phyloP scores from a whole-genome alignment of 2,329 filamentous ascomycete genomes.

The Colletotrichum sp. region DNA sequence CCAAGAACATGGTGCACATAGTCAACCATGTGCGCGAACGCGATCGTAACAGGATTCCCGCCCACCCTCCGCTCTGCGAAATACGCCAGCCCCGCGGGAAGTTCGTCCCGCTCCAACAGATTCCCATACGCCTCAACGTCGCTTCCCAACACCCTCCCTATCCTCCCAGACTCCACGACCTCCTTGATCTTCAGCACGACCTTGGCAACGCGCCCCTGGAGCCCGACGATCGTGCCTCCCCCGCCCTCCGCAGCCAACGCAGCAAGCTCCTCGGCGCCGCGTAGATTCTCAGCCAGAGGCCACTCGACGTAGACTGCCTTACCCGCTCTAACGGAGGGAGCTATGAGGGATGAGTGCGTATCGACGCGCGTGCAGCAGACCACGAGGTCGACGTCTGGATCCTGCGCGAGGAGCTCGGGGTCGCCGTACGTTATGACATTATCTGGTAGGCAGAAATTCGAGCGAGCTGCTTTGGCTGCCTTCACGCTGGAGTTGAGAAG shows the following conservation, averaged over 20 bases:
- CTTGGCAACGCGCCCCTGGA: constrained; percentile 56
- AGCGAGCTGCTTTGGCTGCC: constrained; percentile 48
- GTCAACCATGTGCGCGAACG: constrained; percentile 36
- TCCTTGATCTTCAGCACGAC: constrained; percentile 46
- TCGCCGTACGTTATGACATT: constrained; percentile 53
- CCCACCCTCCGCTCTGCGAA: constrained; percentile 52
- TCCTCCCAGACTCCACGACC: constrained; percentile 45
- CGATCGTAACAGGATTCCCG: constrained; percentile 47
- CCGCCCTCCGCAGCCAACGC: neutral
- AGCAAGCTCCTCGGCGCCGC: constrained; percentile 45
- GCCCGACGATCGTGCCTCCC: constrained; percentile 46
- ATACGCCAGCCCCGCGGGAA: constrained; percentile 47
- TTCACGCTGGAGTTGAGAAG: constrained; percentile 54
- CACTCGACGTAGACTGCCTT: constrained; percentile 63
- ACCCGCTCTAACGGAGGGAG: constrained; percentile 54
- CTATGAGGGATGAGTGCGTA: constrained; percentile 49
- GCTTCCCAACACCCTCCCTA: constrained; percentile 59
- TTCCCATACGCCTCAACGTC: constrained; percentile 47
- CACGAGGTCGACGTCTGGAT: constrained; percentile 58
- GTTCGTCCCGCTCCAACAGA: constrained; percentile 33
- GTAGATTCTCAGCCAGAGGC: constrained; percentile 54
- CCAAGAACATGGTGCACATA: neutral
- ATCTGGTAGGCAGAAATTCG: constrained; percentile 43
- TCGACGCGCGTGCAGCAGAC: constrained; percentile 61
- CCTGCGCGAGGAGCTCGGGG: constrained; percentile 50